Evolutionary conservation across 768 basidiomycete genomes (phyloP).

Genomic region (Guyanaporus albipodus): DNA sequence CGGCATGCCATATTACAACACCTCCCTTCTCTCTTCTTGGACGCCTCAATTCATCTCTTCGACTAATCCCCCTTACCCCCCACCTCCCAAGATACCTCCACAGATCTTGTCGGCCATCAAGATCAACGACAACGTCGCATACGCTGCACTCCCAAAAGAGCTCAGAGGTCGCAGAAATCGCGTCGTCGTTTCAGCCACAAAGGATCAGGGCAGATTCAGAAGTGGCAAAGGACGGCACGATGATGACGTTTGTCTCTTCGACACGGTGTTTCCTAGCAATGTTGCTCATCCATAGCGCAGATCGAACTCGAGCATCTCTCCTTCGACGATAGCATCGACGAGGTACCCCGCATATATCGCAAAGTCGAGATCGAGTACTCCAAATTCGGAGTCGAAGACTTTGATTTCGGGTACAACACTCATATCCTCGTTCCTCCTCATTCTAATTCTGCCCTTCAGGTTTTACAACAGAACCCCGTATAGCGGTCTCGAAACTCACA

Average conservation of each 20-base stretch:
- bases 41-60: constrained; percentile 52
- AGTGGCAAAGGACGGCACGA: constrained; percentile 63
- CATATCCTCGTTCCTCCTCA: background rate
- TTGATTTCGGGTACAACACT: constrained; percentile 82
- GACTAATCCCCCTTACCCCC: constrained; percentile 49
- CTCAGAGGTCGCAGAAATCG: constrained; percentile 82
- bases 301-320: constrained; percentile 50
- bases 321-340: constrained; percentile 50
- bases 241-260: constrained; percentile 37
- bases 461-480: constrained; percentile 91
- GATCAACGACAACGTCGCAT: constrained; percentile 84
- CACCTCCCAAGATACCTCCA: constrained; percentile 73
- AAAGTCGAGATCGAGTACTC: constrained; percentile 98
- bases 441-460: constrained; percentile 35
- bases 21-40: constrained; percentile 66
- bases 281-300: constrained; percentile 29
- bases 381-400: constrained; percentile 98
- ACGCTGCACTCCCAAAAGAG: constrained; percentile 84
- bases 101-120: constrained; percentile 77
- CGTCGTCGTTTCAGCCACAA: constrained; percentile 43
- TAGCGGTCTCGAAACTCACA: constrained; percentile 95
- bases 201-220: constrained; percentile 72
- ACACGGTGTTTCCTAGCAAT: background rate
- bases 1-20: constrained; percentile 82
- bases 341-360: constrained; percentile 78